Evolutionary conservation across 2,329 filamentous ascomycete genomes (phyloP), one percentile per base, ranked within the genome.

Genomic region (Monosporascus cannonballus): DNA sequence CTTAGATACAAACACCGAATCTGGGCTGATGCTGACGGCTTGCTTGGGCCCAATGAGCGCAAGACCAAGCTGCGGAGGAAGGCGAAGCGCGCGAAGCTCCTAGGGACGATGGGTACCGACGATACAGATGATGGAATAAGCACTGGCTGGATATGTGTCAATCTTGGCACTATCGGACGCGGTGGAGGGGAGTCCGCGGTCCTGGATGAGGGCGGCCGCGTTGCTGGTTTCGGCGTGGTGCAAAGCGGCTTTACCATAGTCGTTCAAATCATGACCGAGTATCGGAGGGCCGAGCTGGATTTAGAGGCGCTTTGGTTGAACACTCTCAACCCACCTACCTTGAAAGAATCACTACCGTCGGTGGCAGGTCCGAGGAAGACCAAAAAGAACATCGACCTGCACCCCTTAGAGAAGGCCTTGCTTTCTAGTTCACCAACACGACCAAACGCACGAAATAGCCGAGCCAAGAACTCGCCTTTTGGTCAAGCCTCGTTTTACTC

Each of bases 61-160:
- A 96, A 96, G 70, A 84, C 91, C 49, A 96, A 93, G 67, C 72
- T 96, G 57, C 79, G 87, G 37, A 79, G 94, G 42, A 87, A 92
- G 67, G 85, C 88, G 7, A 89, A 90, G 67, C 86, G 87, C 61
- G 88, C 90, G 34, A 90, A 90, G 68, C 75, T 96, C 55, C 74
- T 96, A 60, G 90, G 89, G 15, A 87, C 81, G 54, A 81, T 80
- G 47, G 76, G 82, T 6, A 81, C 82, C 11, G 78, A 78, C 15
- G 80, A 79, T 47, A 74, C 79, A 1, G 92, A 96, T 61, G 90
- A 96, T 64, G 93, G 92, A 2, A 89, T 96, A 50, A 86, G 87
- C 14, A 96, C 93, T 1, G 92, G 91, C 9, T 99, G 94, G 94
- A 87, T 99, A 20, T 99, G 94, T 70, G 89, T 97, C 55, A 95